Percentiles rank a stretch among this genome's conserved stretches.
Conservation (phyloP, 805 yeast species). For the Wickerhamomyces mucosus region DNA sequence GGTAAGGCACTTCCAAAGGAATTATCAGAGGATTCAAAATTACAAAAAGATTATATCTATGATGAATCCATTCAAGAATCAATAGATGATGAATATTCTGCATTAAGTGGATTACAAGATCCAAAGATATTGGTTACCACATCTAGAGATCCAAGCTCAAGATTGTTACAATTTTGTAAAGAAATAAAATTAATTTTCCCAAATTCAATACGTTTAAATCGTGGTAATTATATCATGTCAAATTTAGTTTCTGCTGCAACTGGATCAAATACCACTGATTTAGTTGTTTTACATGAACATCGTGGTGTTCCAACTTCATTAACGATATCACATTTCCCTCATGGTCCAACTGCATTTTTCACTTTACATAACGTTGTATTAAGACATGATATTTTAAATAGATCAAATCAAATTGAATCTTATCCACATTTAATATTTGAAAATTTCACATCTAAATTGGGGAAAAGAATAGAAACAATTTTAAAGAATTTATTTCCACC, state of each 20-base stretch:
- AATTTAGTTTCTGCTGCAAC: constrained; percentile 78
- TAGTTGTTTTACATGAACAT: constrained; percentile 86
- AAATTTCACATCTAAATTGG: constrained; percentile 72
- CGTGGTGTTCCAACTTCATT: constrained; percentile 96
- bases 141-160: constrained; percentile 80
- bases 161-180: constrained; percentile 83
- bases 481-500: constrained; percentile 91
- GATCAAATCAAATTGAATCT: constrained; percentile 84
- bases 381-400: constrained; percentile 81
- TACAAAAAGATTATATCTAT: constrained; percentile 74
- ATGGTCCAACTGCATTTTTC: constrained; percentile 94
- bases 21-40: constrained; percentile 72
- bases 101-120: constrained; percentile 77
- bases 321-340: constrained; percentile 92
- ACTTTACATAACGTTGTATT: constrained; percentile 89
- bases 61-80: constrained; percentile 65
- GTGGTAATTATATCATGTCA: constrained; percentile 89
- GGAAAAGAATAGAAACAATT: constrained; percentile 70
- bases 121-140: constrained; percentile 92
- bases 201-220: constrained; percentile 75
- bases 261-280: constrained; percentile 71
- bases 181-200: constrained; percentile 88
- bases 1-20: constrained; percentile 90
- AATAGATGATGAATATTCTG: constrained; percentile 89
- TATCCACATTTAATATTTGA: constrained; percentile 93